Percentiles rank a stretch among this genome's conserved stretches.
These are phyloP conservation scores for Lotus japonicus DNA, from an alignment of 306 rosid species.

Conservation along the genomic window DNA sequence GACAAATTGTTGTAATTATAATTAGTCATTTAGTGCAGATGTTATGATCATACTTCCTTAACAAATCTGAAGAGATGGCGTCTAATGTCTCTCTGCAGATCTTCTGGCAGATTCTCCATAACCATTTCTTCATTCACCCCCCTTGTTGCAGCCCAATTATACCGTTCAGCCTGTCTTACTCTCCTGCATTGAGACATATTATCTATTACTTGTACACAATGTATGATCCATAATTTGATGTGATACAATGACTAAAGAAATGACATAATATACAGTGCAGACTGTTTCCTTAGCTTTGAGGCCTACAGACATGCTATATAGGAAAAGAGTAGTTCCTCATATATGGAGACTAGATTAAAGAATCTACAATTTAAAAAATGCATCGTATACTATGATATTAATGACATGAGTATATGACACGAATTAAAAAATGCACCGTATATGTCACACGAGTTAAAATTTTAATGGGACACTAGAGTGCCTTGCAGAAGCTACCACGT, in stretches of 20 bases:
- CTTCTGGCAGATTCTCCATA: constrained; percentile 76
- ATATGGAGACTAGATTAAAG: not conserved
- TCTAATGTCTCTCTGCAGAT: constrained; percentile 75
- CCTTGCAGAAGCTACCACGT: too few relatives aligned
- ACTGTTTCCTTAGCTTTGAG: not conserved
- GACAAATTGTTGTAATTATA: not conserved
- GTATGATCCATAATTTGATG: not conserved
- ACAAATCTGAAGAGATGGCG: constrained; percentile 65
- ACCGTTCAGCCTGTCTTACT: constrained; percentile 69
- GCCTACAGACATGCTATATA: not conserved
- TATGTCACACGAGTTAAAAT: too few relatives aligned
- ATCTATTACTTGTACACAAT: not conserved
- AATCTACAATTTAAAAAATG: not conserved
- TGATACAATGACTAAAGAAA: not conserved
- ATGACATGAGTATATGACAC: too few relatives aligned
- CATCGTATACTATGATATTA: not conserved
- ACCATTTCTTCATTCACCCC: constrained; percentile 77
- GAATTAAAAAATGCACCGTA: too few relatives aligned
- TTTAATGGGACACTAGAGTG: too few relatives aligned
- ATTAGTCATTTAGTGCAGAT: not conserved
- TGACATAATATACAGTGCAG: not conserved
- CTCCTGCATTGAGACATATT: constrained; percentile 37
- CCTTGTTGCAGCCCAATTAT: constrained; percentile 86
- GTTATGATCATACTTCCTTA: constrained; percentile 20
- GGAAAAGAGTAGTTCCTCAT: not conserved